phyloP scores from a whole-genome alignment of 371 early-diverging fungal species.

The Actinomucor elegans region DNA sequence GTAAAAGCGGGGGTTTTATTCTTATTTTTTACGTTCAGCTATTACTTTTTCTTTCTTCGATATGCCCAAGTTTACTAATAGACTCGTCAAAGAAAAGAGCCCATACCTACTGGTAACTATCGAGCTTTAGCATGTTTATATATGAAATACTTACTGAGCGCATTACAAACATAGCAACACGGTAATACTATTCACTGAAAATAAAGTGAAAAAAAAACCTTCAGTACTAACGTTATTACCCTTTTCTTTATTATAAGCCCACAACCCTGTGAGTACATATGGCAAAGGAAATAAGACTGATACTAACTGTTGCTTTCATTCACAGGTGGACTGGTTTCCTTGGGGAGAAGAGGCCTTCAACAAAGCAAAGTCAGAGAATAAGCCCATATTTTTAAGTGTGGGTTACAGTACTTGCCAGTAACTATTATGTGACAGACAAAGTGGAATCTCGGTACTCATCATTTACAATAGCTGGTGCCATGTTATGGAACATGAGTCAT shows the following conservation, averaged over 20 bases:
- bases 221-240: neutral
- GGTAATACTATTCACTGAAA: constrained; percentile 30
- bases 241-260: constrained; percentile 24
- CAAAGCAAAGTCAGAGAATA: constrained; percentile 51
- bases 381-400: constrained; percentile 65
- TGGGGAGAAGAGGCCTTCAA: constrained; percentile 72
- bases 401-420: constrained; percentile 74
- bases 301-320: neutral
- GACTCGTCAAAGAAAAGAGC: constrained; percentile 58
- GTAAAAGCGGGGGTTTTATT: too few relatives aligned
- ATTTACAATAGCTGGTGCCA: constrained; percentile 58
- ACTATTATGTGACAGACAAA: constrained; percentile 3
- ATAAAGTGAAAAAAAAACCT: too few relatives aligned
- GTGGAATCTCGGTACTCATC: neutral
- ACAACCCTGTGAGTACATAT: constrained; percentile 40
- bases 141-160: neutral
- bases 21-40: too few relatives aligned
- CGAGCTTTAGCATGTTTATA: neutral
- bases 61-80: constrained; percentile 39
- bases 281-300: too few relatives aligned
- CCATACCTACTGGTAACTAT: constrained; percentile 58
- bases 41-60: neutral
- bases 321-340: constrained; percentile 70
- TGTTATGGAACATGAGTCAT: constrained; percentile 72
- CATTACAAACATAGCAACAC: constrained; percentile 39